Evolutionary conservation across 2,329 filamentous ascomycete species (phyloP), one percentile per base, ranked within the genome.

Genomic region (Thielaviopsis ethacetica): DNA sequence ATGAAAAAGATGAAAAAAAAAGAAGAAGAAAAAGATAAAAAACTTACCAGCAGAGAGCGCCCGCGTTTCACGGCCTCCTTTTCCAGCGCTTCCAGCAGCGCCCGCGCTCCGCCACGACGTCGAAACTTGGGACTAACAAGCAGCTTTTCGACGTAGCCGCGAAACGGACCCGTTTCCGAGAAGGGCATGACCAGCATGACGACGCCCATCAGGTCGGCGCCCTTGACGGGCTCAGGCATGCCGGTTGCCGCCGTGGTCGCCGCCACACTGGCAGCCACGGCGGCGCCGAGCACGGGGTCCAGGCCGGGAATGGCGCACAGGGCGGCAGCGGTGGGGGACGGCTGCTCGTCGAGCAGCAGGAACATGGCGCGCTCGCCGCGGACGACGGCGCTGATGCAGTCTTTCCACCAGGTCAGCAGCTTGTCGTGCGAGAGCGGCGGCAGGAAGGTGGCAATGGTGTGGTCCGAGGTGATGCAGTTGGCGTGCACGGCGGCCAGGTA

Each of bases 401-500:
- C 71, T 64, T 76, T 75, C 81, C 81, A 84, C 73, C 76, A 83
- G 9, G 70, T 64, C 30, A 79, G 69, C 47, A 84, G 75, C 65
- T 79, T 79, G 44, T 75, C 71, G 65, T 79, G 72, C 54, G 75
- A 74, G 38, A 84, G 69, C 0, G 81, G 81, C n/a, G 79, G 78
- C 15, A 81, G 71, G 65, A 84, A 84, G 4, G 75, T 78, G 26
- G 78, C 78, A 41, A 80, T 73, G 62, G 76, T 77, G 65, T 75
- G 72, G 68, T 81, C 80, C 61, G 75, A 70, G 4, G 75, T 77
- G 66, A 85, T 81, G 68, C 80, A 83, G 15, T 75, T 73, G 61
- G 74, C 76, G 63, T 84, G 81, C 24, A 84, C 72, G 53, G 75
- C 73, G 41, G 79, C 80, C 19, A 84, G 72, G 64, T 79, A 78